A percentile compares a stretch with the other conserved stretches of the same genome.
Conservation (phyloP, 768 basidiomycete species). For the Lentinula guzmanii region DNA sequence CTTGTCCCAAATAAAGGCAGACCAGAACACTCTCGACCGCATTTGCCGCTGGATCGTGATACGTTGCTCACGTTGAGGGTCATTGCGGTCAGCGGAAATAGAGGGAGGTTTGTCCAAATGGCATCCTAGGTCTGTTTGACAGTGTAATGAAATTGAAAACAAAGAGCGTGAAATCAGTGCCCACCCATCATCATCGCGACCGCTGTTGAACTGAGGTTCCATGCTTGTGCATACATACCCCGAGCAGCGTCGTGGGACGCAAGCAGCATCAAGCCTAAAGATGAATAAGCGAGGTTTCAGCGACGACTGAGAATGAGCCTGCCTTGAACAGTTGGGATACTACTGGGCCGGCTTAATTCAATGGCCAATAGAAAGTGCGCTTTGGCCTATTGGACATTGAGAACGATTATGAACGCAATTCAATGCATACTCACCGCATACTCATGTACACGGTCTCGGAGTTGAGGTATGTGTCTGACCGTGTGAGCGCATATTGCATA, state of each 20-base stretch:
- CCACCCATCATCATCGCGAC: conserved; percentile 8
- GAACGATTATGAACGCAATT: not conserved
- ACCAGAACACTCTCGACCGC: conserved; percentile 7
- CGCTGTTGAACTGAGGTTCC: conserved; percentile 6
- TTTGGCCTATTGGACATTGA: conserved; percentile 2
- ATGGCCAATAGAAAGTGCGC: conserved; percentile 3
- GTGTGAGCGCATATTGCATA: conserved; percentile 8
- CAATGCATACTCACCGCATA: conserved; percentile 6
- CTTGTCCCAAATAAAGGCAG: conserved; percentile 10
- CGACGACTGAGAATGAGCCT: not conserved
- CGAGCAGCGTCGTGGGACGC: conserved; percentile 8
- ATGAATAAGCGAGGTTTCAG: not conserved
- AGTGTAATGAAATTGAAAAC: no score
- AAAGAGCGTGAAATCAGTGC: not conserved
- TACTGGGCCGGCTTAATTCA: conserved; percentile 7
- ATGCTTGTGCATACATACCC: conserved; percentile 7
- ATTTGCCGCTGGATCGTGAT: not conserved
- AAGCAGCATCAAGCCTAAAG: conserved; percentile 3
- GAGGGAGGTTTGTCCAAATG: conserved; percentile 2
- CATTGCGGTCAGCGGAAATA: not conserved
- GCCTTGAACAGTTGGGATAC: conserved; percentile 8
- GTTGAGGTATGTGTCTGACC: conserved; percentile 4
- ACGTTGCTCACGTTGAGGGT: not conserved
- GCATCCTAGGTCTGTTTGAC: conserved; percentile 6
- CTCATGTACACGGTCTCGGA: conserved; percentile 1